These are phyloP conservation scores for Adansonia digitata DNA, from an alignment of 345 rosid species.

Conservation along the genomic window DNA sequence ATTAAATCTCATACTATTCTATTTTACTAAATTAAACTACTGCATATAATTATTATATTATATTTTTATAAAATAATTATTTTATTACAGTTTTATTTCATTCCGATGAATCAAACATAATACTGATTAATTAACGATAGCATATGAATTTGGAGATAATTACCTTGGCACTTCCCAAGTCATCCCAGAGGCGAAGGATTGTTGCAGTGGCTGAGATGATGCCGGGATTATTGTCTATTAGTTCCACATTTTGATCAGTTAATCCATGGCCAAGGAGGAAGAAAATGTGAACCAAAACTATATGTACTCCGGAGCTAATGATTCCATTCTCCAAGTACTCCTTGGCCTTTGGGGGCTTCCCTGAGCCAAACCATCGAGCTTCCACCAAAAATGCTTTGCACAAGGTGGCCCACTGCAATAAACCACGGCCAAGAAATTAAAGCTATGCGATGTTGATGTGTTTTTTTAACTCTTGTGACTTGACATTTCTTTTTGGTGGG, in stretches of 20 bases:
- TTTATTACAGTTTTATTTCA: too few relatives aligned
- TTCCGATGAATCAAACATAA: too few relatives aligned
- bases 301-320: conserved; percentile 48
- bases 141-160: too few relatives aligned
- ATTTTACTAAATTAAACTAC: too few relatives aligned
- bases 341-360: conserved; percentile 27
- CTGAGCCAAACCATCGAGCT: conserved; percentile 50
- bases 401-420: conserved; percentile 47
- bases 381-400: conserved; percentile 53
- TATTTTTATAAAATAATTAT: too few relatives aligned
- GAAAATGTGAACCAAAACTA: conserved; percentile 42
- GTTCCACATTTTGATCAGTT: conserved; percentile 24
- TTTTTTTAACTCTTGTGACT: too few relatives aligned
- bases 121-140: too few relatives aligned
- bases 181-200: conserved; percentile 63
- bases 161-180: conserved; percentile 59
- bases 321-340: conserved; percentile 61
- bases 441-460: too few relatives aligned
- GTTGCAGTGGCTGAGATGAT: conserved; percentile 36
- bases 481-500: too few relatives aligned
- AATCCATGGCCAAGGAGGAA: conserved; percentile 41
- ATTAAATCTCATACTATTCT: too few relatives aligned
- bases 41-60: too few relatives aligned
- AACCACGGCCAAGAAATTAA: too few relatives aligned
- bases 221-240: conserved; percentile 27